Evolutionary conservation across 306 rosid genomes (phyloP).

Genomic region (Castanopsis chinensis): DNA sequence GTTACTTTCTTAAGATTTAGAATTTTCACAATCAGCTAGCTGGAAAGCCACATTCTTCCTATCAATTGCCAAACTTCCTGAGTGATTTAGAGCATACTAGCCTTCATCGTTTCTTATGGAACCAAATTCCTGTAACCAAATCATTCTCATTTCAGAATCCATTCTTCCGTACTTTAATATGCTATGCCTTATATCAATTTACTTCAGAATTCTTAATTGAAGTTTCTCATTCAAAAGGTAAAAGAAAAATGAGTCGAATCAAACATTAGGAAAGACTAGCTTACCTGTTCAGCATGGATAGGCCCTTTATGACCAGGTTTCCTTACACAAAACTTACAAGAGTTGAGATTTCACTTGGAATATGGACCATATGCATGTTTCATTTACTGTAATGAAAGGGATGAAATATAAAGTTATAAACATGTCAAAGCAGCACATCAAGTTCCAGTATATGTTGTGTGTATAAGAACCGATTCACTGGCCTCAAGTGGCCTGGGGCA

Average conservation of each 20-base stretch:
- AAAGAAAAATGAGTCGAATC: neutral
- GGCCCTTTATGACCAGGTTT: neutral
- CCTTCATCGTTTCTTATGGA: neutral
- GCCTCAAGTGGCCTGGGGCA: neutral
- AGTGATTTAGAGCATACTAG: neutral
- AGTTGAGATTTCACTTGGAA: neutral
- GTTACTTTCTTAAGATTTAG: neutral
- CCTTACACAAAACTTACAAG: neutral
- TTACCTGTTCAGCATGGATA: neutral
- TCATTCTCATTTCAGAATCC: neutral
- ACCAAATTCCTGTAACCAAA: neutral
- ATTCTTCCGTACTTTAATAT: neutral
- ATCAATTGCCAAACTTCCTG: neutral
- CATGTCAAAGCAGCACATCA: neutral
- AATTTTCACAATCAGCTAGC: neutral
- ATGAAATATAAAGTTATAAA: neutral
- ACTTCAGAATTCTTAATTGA: neutral
- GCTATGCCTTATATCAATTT: neutral
- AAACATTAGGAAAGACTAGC: neutral
- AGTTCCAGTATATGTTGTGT: neutral
- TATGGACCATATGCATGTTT: neutral
- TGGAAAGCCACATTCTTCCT: neutral
- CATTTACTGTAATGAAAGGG: neutral
- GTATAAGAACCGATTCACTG: neutral
- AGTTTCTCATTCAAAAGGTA: neutral